Evolutionary conservation across 805 yeast species (phyloP).

Genomic region (Cyberlindnera nakhonratchasimensis): DNA sequence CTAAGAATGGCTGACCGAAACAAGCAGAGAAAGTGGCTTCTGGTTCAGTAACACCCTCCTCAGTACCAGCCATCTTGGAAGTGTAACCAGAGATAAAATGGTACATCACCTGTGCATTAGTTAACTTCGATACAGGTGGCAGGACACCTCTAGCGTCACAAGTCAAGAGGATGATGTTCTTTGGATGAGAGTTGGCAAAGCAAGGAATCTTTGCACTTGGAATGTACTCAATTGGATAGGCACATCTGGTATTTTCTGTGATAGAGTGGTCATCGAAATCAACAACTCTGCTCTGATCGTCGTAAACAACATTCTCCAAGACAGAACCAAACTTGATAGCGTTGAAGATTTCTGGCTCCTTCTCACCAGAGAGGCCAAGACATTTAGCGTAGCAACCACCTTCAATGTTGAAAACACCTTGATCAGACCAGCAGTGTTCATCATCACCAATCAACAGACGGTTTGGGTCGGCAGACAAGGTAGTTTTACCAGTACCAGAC

Average conservation of each 20-base stretch:
- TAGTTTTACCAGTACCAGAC: conserved; percentile 98
- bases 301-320: conserved; percentile 88
- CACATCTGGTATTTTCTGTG: conserved; percentile 98
- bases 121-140: conserved; percentile 93
- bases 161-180: conserved; percentile 85
- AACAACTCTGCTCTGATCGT: conserved; percentile 72
- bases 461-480: conserved; percentile 93
- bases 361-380: conserved; percentile 81
- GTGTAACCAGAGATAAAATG: conserved; percentile 98
- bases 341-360: conserved; percentile 96
- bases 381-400: conserved; percentile 99
- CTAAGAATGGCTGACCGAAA: conserved; percentile 98
- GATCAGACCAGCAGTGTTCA: conserved; percentile 99
- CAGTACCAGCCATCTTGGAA: conserved; percentile 99
- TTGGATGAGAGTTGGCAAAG: conserved; percentile 83
- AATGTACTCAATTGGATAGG: conserved; percentile 95
- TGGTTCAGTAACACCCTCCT: conserved; percentile 97
- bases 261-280: conserved; percentile 79
- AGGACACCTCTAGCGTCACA: conserved; percentile 98
- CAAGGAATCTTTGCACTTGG: conserved; percentile 97
- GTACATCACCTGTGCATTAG: conserved; percentile 97
- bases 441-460: conserved; percentile 96
- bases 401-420: conserved; percentile 98
- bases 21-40: conserved; percentile 97
- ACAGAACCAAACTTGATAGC: conserved; percentile 94